phyloP scores from a whole-genome alignment of 192 early-diverging fungal species.

The Hyaloraphidium curvatum region DNA sequence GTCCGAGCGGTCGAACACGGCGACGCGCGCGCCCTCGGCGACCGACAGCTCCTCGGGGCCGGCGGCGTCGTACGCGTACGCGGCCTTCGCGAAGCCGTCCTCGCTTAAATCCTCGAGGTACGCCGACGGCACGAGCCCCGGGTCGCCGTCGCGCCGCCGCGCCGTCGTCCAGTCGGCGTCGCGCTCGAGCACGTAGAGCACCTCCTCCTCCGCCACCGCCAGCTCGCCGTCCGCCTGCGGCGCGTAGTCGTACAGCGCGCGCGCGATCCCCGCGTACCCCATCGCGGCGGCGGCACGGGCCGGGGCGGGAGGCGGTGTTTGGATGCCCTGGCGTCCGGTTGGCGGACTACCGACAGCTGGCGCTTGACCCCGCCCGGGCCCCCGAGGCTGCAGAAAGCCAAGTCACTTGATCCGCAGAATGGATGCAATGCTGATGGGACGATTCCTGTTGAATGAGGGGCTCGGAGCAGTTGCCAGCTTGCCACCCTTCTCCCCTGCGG shows the following conservation, averaged over 20 bases:
- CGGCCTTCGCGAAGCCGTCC: not conserved
- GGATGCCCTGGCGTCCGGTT: too few relatives aligned
- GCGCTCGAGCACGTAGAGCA: constrained; percentile 27
- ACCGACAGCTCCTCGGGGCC: constrained; percentile 69
- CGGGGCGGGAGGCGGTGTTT: too few relatives aligned
- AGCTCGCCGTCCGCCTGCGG: constrained; percentile 72
- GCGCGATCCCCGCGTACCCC: constrained; percentile 17
- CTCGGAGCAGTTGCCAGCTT: too few relatives aligned
- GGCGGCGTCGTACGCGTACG: constrained; percentile 65
- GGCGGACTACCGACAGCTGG: too few relatives aligned
- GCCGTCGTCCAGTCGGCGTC: constrained; percentile 33
- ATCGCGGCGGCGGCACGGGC: too few relatives aligned
- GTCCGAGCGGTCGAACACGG: not conserved
- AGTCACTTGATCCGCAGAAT: too few relatives aligned
- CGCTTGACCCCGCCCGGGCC: too few relatives aligned
- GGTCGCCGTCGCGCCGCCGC: constrained; percentile 11
- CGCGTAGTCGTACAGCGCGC: constrained; percentile 65
- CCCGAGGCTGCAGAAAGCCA: too few relatives aligned
- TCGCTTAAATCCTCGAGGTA: constrained; percentile 28
- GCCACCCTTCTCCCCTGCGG: too few relatives aligned
- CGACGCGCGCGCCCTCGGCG: constrained; percentile 29
- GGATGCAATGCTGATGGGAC: too few relatives aligned
- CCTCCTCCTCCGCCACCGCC: constrained; percentile 48
- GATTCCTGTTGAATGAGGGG: too few relatives aligned
- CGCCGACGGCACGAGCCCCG: constrained; percentile 24